phyloP scores from a whole-genome alignment of 768 basidiomycete species.

The Termitomyces bulborhizus region DNA sequence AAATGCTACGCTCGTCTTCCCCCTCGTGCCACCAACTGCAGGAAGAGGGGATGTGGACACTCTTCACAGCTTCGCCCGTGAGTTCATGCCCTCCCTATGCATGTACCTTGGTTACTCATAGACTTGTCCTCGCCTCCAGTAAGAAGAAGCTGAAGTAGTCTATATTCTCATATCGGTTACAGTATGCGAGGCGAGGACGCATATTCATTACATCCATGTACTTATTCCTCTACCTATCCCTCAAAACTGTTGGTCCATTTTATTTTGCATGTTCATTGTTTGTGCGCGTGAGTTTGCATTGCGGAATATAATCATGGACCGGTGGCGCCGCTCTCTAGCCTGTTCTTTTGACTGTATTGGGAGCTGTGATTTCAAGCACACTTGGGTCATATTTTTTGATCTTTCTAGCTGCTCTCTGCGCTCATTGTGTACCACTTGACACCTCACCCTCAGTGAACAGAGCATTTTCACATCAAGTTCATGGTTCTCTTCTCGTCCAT shows the following conservation, averaged over 20 bases:
- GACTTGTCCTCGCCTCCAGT: background rate
- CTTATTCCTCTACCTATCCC: background rate
- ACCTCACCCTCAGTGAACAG: no score
- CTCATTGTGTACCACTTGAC: no score
- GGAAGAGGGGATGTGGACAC: slow-evolving; percentile 90
- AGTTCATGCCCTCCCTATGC: slow-evolving; percentile 24
- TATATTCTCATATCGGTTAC: background rate
- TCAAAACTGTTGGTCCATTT: no score
- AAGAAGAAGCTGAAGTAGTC: slow-evolving; percentile 20
- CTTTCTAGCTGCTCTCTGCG: no score
- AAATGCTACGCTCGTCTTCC: slow-evolving; percentile 99
- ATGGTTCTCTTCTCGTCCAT: no score
- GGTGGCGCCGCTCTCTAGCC: no score
- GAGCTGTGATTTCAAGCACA: no score
- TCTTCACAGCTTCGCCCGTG: slow-evolving; percentile 89
- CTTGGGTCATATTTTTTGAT: no score
- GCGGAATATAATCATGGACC: no score
- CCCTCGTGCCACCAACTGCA: slow-evolving; percentile 98
- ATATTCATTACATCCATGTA: slow-evolving; percentile 4
- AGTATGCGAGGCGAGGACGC: background rate
- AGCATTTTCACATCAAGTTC: no score
- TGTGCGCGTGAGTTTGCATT: no score
- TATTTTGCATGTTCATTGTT: background rate
- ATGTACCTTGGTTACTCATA: background rate
- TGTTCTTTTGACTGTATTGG: no score